Base-by-base conservation (phyloP, 768 basidiomycete species). In the Clavaria fumosa region DNA sequence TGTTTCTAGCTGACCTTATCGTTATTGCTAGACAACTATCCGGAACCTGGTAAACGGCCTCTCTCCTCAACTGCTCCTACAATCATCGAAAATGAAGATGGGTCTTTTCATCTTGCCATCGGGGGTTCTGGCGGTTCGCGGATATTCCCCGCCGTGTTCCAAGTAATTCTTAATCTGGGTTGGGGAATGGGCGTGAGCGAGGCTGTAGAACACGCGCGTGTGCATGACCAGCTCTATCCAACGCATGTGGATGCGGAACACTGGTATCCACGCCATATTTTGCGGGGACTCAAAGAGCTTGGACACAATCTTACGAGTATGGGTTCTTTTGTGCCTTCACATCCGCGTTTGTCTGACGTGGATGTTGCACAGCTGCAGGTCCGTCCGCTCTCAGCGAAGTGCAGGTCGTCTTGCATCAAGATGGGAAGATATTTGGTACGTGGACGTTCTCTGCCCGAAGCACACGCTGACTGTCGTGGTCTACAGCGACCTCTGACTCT, bases 191-290 rank as follows among this genome's bases (percentile, higher is more conserved):
- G 91, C 47, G 56, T 79, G 32, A 75, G 80, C 47, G 53, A 68
- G 28, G 84, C 91, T 0, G 72, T 96, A n/a, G 93, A 96, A 56
- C 69, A 57, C 47, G 76, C 81, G 4, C 68, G 91, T 11, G 55
- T 91, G 18, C 91, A 96, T 50, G 72, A 91, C 49, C 91, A 95
- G 52, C 62, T 96, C 21, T 80, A 75, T 42, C 90, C 91, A 0
- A 42, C 56, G 9, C 22, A 48, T 12, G 56, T 82, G n/a, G 66
- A 72, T 18, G 67, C 66, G 20, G 88, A 90, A 46, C 54, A 66
- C 41, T 59, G 65, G 0, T 78, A 78, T 46, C 75, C 79, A 3
- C 43, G 45, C 22, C 50, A 67, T 23, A 47, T 80, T n/a, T 47
- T 88, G 2, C 60, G 68, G 15, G 72, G 54, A 0, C 62, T 97